These are phyloP conservation scores for Trichoderma oligosporum DNA, from an alignment of 2,329 filamentous ascomycete genomes.

Conservation along the genomic window DNA sequence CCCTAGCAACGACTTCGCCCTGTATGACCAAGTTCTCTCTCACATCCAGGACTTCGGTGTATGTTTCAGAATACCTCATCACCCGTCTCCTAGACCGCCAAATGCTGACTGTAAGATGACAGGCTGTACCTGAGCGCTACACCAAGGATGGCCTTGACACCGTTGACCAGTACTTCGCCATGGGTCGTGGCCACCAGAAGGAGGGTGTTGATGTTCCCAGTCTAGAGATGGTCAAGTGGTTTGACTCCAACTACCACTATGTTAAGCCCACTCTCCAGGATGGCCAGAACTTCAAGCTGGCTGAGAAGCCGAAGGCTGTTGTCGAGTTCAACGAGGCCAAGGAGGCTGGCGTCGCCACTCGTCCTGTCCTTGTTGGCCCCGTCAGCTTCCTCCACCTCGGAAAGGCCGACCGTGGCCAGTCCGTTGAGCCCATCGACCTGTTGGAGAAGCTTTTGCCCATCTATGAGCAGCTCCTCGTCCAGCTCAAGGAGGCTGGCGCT, in stretches of 20 bases:
- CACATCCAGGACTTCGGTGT: constrained; percentile 98
- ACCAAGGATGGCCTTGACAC: constrained; percentile 80
- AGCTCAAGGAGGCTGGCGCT: constrained; percentile 94
- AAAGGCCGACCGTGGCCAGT: constrained; percentile 96
- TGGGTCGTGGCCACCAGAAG: constrained; percentile 98
- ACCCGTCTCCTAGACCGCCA: background rate
- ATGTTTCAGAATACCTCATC: constrained; percentile 39
- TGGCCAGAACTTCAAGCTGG: constrained; percentile 92
- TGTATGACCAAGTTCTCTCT: constrained; percentile 96
- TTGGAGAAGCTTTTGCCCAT: constrained; percentile 90
- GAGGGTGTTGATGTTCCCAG: constrained; percentile 85
- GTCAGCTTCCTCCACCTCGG: constrained; percentile 97
- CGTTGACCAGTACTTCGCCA: constrained; percentile 98
- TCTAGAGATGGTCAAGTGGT: constrained; percentile 99
- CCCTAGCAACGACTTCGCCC: constrained; percentile 98
- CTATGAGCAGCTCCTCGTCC: constrained; percentile 86
- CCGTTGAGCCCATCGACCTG: constrained; percentile 87
- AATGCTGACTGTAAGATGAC: constrained; percentile 19
- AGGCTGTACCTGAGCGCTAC: constrained; percentile 92
- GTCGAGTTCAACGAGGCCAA: constrained; percentile 95
- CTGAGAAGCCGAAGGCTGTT: constrained; percentile 85
- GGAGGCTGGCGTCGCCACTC: constrained; percentile 88
- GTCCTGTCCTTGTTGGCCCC: constrained; percentile 90
- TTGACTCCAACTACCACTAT: constrained; percentile 99
- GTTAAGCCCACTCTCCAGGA: constrained; percentile 98